These are phyloP conservation scores for Candida yuanshanica DNA, from an alignment of 805 yeast species.

Conservation along the genomic window DNA sequence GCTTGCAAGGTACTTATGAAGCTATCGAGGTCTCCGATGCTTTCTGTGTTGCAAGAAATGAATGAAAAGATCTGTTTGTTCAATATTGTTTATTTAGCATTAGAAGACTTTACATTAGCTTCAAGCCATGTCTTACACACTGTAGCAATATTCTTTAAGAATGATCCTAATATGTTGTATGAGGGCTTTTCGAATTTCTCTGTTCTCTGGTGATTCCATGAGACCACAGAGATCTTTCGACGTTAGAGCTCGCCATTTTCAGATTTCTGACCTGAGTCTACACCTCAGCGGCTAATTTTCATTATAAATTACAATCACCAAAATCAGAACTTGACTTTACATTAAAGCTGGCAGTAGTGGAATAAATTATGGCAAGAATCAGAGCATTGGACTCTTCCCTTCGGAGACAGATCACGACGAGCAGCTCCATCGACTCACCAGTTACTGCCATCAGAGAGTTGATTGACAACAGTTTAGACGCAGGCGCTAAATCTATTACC, in stretches of 20 bases:
- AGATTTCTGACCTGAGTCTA: too few relatives aligned
- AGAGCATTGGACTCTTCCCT: not conserved
- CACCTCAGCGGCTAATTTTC: not conserved
- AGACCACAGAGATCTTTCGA: too few relatives aligned
- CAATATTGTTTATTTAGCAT: not conserved
- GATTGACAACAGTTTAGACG: constrained; percentile 85
- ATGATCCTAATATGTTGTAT: too few relatives aligned
- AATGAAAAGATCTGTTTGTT: constrained; percentile 6
- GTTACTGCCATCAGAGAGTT: constrained; percentile 86
- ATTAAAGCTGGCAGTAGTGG: not conserved
- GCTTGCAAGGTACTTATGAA: constrained; percentile 89
- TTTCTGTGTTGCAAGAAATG: constrained; percentile 54
- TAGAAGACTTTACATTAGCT: not conserved
- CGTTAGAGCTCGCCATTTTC: too few relatives aligned
- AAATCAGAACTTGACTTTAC: not conserved
- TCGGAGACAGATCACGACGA: not conserved
- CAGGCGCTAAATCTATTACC: constrained; percentile 45
- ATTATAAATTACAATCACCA: not conserved
- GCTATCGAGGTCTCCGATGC: constrained; percentile 88
- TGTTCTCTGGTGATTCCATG: too few relatives aligned
- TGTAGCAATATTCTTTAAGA: too few relatives aligned
- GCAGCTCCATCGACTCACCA: constrained; percentile 38
- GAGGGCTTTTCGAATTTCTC: too few relatives aligned
- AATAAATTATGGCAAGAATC: not conserved
- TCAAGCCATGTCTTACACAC: too few relatives aligned